These are phyloP conservation scores for Claviceps monticola DNA, from an alignment of 2,329 filamentous ascomycete genomes.

Conservation along the genomic window DNA sequence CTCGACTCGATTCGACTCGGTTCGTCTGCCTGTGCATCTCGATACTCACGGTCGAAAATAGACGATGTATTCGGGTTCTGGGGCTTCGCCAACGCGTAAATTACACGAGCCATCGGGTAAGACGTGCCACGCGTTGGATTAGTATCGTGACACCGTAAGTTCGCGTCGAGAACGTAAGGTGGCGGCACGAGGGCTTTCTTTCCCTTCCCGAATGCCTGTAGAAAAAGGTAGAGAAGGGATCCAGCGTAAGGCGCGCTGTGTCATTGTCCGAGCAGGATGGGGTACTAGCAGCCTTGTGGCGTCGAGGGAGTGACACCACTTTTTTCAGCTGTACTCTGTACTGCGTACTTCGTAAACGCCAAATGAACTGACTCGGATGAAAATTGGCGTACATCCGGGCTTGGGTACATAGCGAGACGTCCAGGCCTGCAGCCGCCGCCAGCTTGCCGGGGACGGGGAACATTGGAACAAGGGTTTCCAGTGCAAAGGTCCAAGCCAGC, in stretches of 20 bases:
- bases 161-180: neutral
- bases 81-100: neutral
- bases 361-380: neutral
- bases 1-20: neutral
- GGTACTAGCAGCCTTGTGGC: neutral
- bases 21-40: too few species aligned
- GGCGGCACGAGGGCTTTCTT: neutral
- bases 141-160: neutral
- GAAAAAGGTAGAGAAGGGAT: neutral
- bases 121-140: neutral
- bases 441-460: neutral
- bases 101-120: neutral
- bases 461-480: neutral
- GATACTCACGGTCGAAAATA: neutral
- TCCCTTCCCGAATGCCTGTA: neutral
- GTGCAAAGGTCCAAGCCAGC: neutral
- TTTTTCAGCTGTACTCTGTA: neutral
- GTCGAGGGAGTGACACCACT: neutral
- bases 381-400: neutral
- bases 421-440: neutral
- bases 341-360: too few species aligned
- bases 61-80: neutral
- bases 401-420: neutral
- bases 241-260: neutral
- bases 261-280: neutral